These are phyloP conservation scores for Xylariaceae sp. DNA, from an alignment of 2,329 filamentous ascomycete species.

Conservation along the genomic window DNA sequence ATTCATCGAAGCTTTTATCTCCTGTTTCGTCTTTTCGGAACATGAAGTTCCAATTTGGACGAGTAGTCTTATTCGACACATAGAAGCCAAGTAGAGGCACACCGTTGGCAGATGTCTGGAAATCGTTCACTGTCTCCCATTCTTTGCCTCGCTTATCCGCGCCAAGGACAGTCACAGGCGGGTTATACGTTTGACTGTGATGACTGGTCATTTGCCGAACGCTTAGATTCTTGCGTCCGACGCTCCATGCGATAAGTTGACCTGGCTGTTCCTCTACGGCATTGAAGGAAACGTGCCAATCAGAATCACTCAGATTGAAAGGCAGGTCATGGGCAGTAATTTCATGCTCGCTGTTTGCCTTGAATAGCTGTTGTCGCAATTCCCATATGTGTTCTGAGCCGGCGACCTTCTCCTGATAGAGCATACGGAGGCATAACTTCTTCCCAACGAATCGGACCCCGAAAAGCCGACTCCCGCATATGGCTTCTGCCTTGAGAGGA, in stretches of 20 bases:
- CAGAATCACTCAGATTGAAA: background rate
- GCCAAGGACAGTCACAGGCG: background rate
- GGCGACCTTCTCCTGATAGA: slow-evolving; percentile 3
- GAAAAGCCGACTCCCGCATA: slow-evolving; percentile 1
- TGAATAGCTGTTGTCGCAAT: slow-evolving; percentile 6
- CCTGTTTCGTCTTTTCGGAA: background rate
- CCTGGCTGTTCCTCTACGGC: background rate
- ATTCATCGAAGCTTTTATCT: background rate
- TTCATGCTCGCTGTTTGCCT: slow-evolving; percentile 3
- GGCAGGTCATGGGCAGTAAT: slow-evolving; percentile 1
- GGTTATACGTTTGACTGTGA: slow-evolving; percentile 1
- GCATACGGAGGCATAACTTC: slow-evolving; percentile 9
- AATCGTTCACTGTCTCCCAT: no score
- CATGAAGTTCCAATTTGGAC: no score
- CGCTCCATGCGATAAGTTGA: slow-evolving; percentile 6
- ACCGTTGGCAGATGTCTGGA: no score
- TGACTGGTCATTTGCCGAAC: background rate
- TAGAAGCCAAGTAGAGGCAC: no score
- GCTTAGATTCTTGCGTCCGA: slow-evolving; percentile 1
- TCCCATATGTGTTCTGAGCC: background rate
- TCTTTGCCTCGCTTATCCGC: background rate
- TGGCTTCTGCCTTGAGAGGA: background rate
- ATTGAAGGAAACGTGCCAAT: slow-evolving; percentile 2
- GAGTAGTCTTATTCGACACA: no score
- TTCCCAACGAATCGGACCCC: slow-evolving; percentile 4